These are phyloP conservation scores for Crithidia fasciculata DNA, from an alignment of 208 protist genomes.

Conservation along the genomic window DNA sequence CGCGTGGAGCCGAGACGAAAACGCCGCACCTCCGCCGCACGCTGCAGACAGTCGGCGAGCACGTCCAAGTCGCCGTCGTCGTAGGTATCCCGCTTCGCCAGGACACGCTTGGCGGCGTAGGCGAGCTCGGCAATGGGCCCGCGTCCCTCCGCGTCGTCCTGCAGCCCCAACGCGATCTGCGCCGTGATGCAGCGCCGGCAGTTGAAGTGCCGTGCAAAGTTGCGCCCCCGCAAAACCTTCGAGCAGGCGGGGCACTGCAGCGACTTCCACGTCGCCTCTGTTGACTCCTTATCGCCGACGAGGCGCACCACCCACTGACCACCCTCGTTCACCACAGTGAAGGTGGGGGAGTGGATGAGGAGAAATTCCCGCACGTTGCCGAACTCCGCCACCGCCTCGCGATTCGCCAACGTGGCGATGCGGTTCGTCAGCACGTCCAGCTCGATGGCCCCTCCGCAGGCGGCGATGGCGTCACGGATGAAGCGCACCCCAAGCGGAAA, in stretches of 20 bases:
- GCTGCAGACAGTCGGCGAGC: constrained; percentile 68
- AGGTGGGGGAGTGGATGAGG: constrained; percentile 89
- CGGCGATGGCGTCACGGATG: constrained; percentile 81
- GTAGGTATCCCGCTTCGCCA: constrained; percentile 54
- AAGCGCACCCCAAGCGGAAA: constrained; percentile 91
- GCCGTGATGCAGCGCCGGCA: constrained; percentile 84
- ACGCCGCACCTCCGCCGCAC: constrained; percentile 61
- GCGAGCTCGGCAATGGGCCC: constrained; percentile 87
- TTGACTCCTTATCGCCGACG: constrained; percentile 25
- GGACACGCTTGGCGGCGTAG: constrained; percentile 71
- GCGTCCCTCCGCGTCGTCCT: constrained; percentile 64
- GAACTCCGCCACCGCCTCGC: constrained; percentile 80
- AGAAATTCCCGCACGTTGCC: constrained; percentile 92
- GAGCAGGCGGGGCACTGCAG: constrained; percentile 86
- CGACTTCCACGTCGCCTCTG: constrained; percentile 81
- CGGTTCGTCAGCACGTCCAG: constrained; percentile 87
- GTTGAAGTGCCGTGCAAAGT: constrained; percentile 86
- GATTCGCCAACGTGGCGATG: constrained; percentile 78
- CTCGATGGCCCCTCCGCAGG: constrained; percentile 88
- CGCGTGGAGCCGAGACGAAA: constrained; percentile 77
- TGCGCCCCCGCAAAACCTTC: constrained; percentile 83
- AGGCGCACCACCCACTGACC: constrained; percentile 85
- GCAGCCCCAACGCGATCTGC: constrained; percentile 86
- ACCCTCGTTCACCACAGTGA: constrained; percentile 73
- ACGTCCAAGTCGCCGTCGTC: constrained; percentile 86